A percentile compares a stretch with the other conserved stretches of the same genome.
Evolutionary conservation across 257 asterid species (phyloP).

Genomic region (Schizonepeta tenuifolia): DNA sequence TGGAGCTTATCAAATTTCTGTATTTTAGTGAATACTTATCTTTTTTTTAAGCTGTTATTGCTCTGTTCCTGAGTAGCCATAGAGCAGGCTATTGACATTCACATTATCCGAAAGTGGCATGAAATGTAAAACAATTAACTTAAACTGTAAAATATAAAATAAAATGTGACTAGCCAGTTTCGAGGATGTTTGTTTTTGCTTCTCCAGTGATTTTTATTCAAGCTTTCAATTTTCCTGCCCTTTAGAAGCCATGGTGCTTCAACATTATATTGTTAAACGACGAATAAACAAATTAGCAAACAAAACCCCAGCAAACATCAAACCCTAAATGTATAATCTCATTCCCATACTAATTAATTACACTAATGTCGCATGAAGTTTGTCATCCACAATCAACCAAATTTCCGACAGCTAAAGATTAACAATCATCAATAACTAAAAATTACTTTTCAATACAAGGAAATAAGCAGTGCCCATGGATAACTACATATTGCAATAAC

Average conservation of each 20-base stretch:
- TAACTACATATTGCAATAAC: neutral
- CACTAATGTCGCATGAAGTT: neutral
- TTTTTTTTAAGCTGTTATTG: too few species aligned
- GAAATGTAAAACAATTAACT: neutral
- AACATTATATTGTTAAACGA: neutral
- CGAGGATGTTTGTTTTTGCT: neutral
- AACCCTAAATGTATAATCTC: conserved; percentile 1
- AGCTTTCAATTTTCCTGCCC: neutral
- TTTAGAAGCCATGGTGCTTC: neutral
- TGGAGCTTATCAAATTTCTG: too few species aligned
- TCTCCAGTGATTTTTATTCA: neutral
- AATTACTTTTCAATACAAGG: neutral
- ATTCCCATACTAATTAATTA: neutral
- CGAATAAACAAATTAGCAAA: neutral
- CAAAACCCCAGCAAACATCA: neutral
- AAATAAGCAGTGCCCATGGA: neutral
- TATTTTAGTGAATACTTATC: too few species aligned
- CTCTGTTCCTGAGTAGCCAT: neutral
- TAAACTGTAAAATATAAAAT: neutral
- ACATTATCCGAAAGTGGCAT: neutral
- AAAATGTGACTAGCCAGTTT: neutral
- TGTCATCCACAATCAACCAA: conserved; percentile 2
- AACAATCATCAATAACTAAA: neutral
- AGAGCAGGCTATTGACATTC: neutral
- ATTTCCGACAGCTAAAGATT: neutral